Percentiles rank a stretch among this genome's conserved stretches.
These are phyloP conservation scores for Ophiostoma himal-ulmi DNA, from an alignment of 2,329 filamentous ascomycete species.

Conservation along the genomic window DNA sequence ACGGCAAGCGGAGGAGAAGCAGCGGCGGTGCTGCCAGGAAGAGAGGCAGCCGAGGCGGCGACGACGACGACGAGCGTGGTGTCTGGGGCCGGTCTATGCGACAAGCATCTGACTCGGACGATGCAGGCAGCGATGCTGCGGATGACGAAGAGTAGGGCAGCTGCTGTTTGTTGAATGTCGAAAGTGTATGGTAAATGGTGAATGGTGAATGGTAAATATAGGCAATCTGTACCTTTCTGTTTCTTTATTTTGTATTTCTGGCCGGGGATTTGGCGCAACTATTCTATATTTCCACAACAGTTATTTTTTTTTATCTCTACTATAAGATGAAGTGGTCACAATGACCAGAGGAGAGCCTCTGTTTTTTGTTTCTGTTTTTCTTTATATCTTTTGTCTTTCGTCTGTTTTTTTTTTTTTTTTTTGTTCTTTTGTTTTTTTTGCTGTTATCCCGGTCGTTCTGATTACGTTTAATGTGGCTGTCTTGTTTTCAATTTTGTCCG, in stretches of 20 bases:
- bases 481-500: not conserved
- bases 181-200: too few relatives aligned
- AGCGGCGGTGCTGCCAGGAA: not conserved
- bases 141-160: conserved; percentile 17
- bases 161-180: not conserved
- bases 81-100: conserved; percentile 22
- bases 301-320: not conserved
- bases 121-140: conserved; percentile 14
- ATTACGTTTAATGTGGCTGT: not conserved
- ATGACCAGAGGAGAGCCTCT: not conserved
- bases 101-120: conserved; percentile 20
- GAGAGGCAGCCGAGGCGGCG: conserved; percentile 10
- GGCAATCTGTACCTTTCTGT: not conserved
- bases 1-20: conserved; percentile 1
- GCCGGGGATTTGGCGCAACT: not conserved
- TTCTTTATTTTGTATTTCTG: not conserved
- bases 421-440: not conserved
- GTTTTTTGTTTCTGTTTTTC: not conserved
- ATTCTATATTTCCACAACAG: not conserved
- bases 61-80: conserved; percentile 5
- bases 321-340: not conserved
- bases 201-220: not conserved
- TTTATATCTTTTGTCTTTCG: not conserved
- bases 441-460: not conserved
- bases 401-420: not conserved